phyloP scores from a whole-genome alignment of 805 yeast genomes.

The Metschnikowia cerradonensis region DNA sequence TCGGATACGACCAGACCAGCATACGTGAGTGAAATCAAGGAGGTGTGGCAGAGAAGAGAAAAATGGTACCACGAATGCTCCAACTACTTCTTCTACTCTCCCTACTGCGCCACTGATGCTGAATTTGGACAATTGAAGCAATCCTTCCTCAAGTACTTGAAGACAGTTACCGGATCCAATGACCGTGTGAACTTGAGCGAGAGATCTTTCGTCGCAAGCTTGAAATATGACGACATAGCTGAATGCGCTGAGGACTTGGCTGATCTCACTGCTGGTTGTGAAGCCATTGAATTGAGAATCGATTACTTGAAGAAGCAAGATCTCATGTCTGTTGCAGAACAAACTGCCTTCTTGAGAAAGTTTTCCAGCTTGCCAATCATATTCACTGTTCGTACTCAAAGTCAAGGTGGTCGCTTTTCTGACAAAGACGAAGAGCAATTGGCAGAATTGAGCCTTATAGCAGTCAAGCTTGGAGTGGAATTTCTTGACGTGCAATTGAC shows the following conservation, averaged over 20 bases:
- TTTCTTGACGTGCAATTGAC: constrained; percentile 78
- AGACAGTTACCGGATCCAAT: constrained; percentile 54
- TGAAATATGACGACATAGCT: constrained; percentile 62
- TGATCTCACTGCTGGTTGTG: constrained; percentile 60
- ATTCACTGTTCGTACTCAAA: constrained; percentile 69
- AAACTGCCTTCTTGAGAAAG: constrained; percentile 65
- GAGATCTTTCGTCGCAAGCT: constrained; percentile 67
- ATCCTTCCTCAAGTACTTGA: constrained; percentile 56
- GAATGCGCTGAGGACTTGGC: constrained; percentile 44
- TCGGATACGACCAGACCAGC: constrained; percentile 88
- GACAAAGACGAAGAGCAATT: constrained; percentile 50
- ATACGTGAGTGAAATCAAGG: constrained; percentile 69
- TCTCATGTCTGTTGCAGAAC: constrained; percentile 61
- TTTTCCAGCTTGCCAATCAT: constrained; percentile 68
- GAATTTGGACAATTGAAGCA: constrained; percentile 56
- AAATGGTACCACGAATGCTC: constrained; percentile 76
- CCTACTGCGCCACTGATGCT: constrained; percentile 54
- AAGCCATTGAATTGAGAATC: constrained; percentile 81
- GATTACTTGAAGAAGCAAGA: constrained; percentile 57
- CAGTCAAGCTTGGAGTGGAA: constrained; percentile 74
- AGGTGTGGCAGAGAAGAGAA: constrained; percentile 83
- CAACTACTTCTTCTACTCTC: constrained; percentile 70
- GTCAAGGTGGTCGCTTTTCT: constrained; percentile 82
- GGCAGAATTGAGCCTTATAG: constrained; percentile 51
- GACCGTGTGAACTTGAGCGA: constrained; percentile 13